phyloP scores from a whole-genome alignment of 2,329 filamentous ascomycete genomes.

The Exophiala lecanii-corni region DNA sequence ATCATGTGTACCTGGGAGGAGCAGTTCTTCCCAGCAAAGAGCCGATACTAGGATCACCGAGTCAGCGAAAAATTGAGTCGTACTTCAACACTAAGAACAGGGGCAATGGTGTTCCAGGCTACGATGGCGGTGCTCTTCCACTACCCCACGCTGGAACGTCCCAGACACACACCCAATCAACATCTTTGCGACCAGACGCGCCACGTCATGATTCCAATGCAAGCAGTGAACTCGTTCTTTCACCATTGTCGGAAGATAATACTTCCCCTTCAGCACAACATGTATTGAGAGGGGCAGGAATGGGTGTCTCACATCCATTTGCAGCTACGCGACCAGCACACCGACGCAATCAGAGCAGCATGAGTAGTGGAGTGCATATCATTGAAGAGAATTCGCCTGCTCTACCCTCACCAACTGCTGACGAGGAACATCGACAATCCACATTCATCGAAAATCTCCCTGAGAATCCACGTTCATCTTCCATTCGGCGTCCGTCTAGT shows the following conservation, averaged over 20 bases:
- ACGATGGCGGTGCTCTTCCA: too few species aligned
- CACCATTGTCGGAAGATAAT: too few species aligned
- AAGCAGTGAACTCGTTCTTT: constrained; percentile 1
- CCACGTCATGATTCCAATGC: constrained; percentile 3
- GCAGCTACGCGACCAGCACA: background rate
- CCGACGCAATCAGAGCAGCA: constrained; percentile 8
- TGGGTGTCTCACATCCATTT: too few species aligned
- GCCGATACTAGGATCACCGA: background rate
- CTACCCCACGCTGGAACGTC: too few species aligned
- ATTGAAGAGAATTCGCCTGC: background rate
- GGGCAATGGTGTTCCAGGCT: too few species aligned
- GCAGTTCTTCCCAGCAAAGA: background rate
- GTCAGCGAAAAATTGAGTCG: background rate
- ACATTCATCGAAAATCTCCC: constrained; percentile 4
- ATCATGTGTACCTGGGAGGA: background rate
- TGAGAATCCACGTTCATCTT: too few species aligned
- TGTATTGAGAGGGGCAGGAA: too few species aligned
- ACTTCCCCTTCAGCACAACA: too few species aligned
- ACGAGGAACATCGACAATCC: constrained; percentile 6
- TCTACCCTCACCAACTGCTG: constrained; percentile 2
- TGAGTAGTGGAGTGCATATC: constrained; percentile 3
- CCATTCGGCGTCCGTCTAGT: too few species aligned
- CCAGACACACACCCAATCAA: too few species aligned
- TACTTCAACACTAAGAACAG: background rate
- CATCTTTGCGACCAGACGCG: background rate